phyloP scores from a whole-genome alignment of 345 rosid genomes.

The Rhizophora apiculata region DNA sequence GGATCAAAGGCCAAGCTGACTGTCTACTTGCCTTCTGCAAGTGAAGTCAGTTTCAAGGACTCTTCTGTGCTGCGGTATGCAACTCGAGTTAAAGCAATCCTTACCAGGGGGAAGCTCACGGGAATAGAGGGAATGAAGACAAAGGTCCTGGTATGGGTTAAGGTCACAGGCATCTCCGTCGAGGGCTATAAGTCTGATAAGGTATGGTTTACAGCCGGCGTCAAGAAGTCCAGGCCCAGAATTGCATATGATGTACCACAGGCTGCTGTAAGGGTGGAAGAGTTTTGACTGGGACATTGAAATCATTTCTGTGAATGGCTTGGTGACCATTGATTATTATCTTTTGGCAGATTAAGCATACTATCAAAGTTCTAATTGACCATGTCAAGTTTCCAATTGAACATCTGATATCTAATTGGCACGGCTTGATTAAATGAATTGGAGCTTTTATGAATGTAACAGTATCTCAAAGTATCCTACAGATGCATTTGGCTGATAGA shows the following conservation, averaged over 20 bases:
- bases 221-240: constrained; percentile 77
- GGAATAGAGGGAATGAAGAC: constrained; percentile 96
- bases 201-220: constrained; percentile 94
- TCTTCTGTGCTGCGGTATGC: constrained; percentile 80
- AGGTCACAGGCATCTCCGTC: constrained; percentile 65
- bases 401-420: too few species aligned
- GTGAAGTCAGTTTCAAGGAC: constrained; percentile 85
- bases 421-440: too few species aligned
- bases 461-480: too few species aligned
- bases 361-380: neutral
- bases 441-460: too few species aligned
- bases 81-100: constrained; percentile 70
- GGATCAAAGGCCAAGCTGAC: constrained; percentile 74
- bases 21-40: constrained; percentile 69
- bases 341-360: neutral
- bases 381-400: neutral
- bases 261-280: constrained; percentile 61
- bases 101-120: constrained; percentile 69
- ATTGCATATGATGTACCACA: constrained; percentile 57
- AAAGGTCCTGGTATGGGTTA: constrained; percentile 88
- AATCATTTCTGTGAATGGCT: neutral
- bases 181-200: constrained; percentile 84
- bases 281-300: constrained; percentile 44
- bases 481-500: too few species aligned
- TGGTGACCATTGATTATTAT: neutral